Percentiles rank a stretch among this genome's conserved stretches.
These are phyloP conservation scores for Suhomyces bribrorum DNA, from an alignment of 1,139 yeast genomes.

Conservation along the genomic window DNA sequence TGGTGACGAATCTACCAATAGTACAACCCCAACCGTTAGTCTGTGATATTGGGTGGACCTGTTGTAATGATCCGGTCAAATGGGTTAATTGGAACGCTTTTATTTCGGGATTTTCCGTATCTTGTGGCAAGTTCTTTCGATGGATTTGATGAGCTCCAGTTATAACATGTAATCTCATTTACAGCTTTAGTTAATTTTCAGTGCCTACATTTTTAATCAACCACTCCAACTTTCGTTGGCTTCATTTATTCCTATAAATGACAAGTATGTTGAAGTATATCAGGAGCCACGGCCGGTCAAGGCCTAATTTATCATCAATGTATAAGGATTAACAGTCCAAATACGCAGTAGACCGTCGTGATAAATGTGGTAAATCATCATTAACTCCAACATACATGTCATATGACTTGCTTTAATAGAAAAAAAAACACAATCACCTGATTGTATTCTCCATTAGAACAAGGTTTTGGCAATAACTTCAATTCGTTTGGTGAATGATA, in stretches of 20 bases:
- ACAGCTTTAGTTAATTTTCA: not conserved
- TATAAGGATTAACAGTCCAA: conserved; percentile 70
- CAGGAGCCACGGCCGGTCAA: conserved; percentile 99
- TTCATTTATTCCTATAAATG: not conserved
- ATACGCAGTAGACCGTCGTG: conserved; percentile 99
- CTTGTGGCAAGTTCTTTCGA: too few species aligned
- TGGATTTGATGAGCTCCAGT: too few species aligned
- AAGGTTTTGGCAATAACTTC: conserved; percentile 20
- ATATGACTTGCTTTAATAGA: conserved; percentile 10
- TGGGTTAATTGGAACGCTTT: too few species aligned
- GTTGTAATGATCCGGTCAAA: too few species aligned
- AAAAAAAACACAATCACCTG: conserved; percentile 8
- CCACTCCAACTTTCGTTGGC: not conserved
- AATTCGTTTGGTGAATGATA: conserved; percentile 22
- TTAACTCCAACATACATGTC: conserved; percentile 46
- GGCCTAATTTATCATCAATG: conserved; percentile 94
- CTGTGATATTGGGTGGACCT: too few species aligned
- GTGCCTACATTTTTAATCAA: not conserved
- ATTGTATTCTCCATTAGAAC: conserved; percentile 14
- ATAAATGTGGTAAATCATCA: conserved; percentile 87
- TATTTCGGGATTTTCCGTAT: too few species aligned
- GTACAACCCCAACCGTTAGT: not conserved
- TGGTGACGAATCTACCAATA: not conserved
- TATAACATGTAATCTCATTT: too few species aligned
- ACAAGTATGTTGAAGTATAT: conserved; percentile 14